Conservation (phyloP, 2,329 filamentous ascomycete species). For the Didymella glomerata region DNA sequence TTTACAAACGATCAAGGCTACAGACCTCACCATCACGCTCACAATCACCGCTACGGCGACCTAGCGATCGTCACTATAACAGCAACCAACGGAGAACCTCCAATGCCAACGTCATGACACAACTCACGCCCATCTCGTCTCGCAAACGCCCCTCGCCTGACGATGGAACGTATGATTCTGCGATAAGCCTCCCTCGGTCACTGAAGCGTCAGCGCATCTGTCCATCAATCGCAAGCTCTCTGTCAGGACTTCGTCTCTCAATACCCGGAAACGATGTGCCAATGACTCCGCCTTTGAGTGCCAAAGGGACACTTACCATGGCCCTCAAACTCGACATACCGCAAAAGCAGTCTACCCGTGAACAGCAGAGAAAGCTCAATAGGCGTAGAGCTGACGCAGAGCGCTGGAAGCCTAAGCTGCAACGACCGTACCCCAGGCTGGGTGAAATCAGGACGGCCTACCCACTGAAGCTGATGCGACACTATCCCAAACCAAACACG, state of each 20-base stretch:
- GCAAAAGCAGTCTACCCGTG: conserved; percentile 2
- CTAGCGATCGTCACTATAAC: not conserved
- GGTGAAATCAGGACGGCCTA: conserved; percentile 33
- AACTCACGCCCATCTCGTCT: conserved; percentile 12
- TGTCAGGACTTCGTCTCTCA: not conserved
- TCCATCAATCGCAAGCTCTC: not conserved
- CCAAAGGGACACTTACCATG: conserved; percentile 12
- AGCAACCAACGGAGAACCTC: not conserved
- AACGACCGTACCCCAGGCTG: conserved; percentile 22
- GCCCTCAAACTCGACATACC: conserved; percentile 31
- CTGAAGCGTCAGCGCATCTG: conserved; percentile 7
- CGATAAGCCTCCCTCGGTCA: not conserved
- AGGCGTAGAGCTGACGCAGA: conserved; percentile 28
- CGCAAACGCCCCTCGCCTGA: conserved; percentile 15
- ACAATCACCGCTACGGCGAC: conserved; percentile 3
- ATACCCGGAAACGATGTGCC: not conserved
- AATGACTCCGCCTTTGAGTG: conserved; percentile 25
- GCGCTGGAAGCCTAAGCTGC: conserved; percentile 31
- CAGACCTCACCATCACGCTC: conserved; percentile 6
- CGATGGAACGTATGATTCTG: not conserved
- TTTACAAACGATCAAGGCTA: not conserved
- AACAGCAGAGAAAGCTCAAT: conserved; percentile 23
- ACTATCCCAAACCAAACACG: conserved; percentile 25
- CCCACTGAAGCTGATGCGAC: conserved; percentile 35
- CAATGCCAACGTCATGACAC: conserved; percentile 11